A percentile compares a stretch with the other conserved stretches of the same genome.
Conservation (phyloP, 2,329 filamentous ascomycete genomes). For the Periconia sp. region DNA sequence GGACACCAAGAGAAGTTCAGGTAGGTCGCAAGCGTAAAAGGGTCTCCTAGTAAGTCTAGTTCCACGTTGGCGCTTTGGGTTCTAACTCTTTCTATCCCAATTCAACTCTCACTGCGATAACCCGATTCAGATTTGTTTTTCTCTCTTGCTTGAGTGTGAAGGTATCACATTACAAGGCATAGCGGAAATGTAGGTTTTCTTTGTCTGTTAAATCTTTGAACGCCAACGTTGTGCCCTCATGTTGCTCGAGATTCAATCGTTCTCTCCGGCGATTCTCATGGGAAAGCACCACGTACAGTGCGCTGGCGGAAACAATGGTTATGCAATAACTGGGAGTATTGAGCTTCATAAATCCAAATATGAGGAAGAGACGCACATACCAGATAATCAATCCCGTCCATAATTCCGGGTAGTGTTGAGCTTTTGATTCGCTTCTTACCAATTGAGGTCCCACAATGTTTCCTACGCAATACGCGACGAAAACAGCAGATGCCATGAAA, state of each 20-base stretch:
- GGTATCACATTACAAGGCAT: constrained; percentile 42
- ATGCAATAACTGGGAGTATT: constrained; percentile 61
- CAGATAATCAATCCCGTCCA: constrained; percentile 70
- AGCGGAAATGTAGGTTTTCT: constrained; percentile 61
- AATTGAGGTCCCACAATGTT: constrained; percentile 77
- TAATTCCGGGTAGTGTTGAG: constrained; percentile 68
- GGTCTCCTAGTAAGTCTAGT: too few relatives aligned
- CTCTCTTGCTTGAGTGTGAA: background rate
- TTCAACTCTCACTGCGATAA: too few relatives aligned
- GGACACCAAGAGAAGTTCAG: too few relatives aligned
- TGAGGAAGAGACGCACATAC: constrained; percentile 29
- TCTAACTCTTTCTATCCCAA: too few relatives aligned
- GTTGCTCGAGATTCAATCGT: constrained; percentile 55
- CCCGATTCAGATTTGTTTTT: background rate
- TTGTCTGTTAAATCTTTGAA: constrained; percentile 59
- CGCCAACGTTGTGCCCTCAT: constrained; percentile 53
- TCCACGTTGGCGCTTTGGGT: too few relatives aligned
- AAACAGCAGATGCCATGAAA: constrained; percentile 72
- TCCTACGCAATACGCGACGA: constrained; percentile 74
- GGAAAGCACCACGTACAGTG: constrained; percentile 61
- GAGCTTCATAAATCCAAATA: background rate
- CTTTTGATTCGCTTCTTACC: constrained; percentile 66
- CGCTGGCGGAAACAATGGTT: constrained; percentile 59
- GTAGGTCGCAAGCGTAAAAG: too few relatives aligned
- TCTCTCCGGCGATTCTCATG: constrained; percentile 53